Base-by-base conservation (phyloP, 2,329 filamentous ascomycete genomes). In the Diaporthe australafricana region DNA sequence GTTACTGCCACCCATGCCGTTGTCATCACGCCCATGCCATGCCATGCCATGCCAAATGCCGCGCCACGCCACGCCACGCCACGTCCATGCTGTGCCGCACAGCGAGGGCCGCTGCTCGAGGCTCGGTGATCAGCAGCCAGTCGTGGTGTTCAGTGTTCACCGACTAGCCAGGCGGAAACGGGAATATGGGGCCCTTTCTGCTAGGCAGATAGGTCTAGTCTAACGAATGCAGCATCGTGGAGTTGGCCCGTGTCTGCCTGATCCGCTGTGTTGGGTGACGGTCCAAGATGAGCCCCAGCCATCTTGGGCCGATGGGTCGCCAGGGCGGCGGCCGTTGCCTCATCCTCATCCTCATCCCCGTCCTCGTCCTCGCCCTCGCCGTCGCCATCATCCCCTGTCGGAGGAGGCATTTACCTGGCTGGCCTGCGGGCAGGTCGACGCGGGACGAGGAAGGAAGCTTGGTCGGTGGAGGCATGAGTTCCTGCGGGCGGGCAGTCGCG, bases 251-350 rank as follows among this genome's bases (percentile, higher is more conserved):
- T 38, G 60, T 65, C 60, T 65, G 60, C 60, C 60, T 65, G 45
- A 27, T 38, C 60, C 30, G 60, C 14, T 30, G 17, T 65, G 60
- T 32, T 62, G 35, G 60, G 60, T 35, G 42, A 20, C 11, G 56
- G 20, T 38, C 45, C 42, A 47, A 35, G 42, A 48, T 42, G 60
- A 63, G 60, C 42, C 45, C 60, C 60, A 48, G 42, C 60, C 60
- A 60, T 48, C 42, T 11, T 63, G 42, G 60, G 60, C 60, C 60
- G 16, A 30, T 20, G 48, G 60, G 60, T 65, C 60, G 60, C 45
- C 60, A 25, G n/a, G n/a, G 60, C 60, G 60, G 60, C 60, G 45
- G 60, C 60, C 45, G 16, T 65, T 65, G 45, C 60, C 60, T 65
- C 60, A 45, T 65, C 60, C 45, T 35, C 56, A n/a, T n/a, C n/a